phyloP scores from a whole-genome alignment of 495 filamentous ascomycete species.

The Penicillium desertorum region DNA sequence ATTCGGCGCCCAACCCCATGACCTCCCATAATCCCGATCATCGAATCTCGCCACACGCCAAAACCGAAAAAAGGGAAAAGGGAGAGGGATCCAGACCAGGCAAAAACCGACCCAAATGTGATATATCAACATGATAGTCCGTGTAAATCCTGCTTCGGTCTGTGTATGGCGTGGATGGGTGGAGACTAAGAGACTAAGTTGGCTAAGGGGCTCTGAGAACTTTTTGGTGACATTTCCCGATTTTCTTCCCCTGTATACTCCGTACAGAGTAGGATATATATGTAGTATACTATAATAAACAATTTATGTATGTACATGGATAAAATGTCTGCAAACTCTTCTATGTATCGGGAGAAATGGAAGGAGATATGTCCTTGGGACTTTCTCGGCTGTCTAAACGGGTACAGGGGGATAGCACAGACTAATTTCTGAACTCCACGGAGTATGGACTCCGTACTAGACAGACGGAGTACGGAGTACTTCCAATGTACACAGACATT shows the following conservation, averaged over 20 bases:
- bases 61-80: not conserved
- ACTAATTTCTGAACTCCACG: not conserved
- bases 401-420: not conserved
- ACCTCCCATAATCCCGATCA: not conserved
- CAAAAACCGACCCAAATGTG: conserved; percentile 3
- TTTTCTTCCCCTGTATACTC: not conserved
- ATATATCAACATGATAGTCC: conserved; percentile 6
- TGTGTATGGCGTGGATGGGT: not conserved
- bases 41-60: not conserved
- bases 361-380: no score
- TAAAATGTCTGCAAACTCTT: not conserved
- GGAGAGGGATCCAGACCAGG: not conserved
- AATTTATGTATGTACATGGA: not conserved
- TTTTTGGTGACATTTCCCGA: not conserved
- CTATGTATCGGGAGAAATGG: no score
- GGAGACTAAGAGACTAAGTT: not conserved
- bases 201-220: not conserved
- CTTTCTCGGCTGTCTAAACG: not conserved
- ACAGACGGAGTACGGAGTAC: not conserved
- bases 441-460: not conserved
- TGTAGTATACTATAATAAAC: not conserved
- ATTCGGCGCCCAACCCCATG: not conserved
- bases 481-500: not conserved
- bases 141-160: not conserved
- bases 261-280: not conserved